These are phyloP conservation scores for Evansstolkia leycettana DNA, from an alignment of 495 filamentous ascomycete genomes.

Conservation along the genomic window DNA sequence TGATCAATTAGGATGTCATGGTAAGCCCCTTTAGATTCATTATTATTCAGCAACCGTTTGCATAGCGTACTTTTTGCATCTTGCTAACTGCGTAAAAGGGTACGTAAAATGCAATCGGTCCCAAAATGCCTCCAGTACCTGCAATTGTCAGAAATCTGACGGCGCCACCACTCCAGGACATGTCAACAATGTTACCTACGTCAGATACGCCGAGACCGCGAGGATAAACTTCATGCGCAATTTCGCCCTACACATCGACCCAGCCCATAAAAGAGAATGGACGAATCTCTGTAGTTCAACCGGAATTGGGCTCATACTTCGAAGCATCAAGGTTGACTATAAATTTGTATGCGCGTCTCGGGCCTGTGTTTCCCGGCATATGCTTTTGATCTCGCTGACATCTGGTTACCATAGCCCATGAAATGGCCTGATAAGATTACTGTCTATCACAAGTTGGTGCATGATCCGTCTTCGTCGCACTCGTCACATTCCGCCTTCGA, in stretches of 20 bases:
- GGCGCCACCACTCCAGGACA: slow-evolving; percentile 42
- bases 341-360: slow-evolving; percentile 60
- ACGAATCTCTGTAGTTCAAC: slow-evolving; percentile 51
- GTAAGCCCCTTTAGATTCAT: slow-evolving; percentile 12
- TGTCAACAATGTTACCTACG: slow-evolving; percentile 81
- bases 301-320: slow-evolving; percentile 64
- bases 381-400: no score
- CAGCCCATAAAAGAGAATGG: slow-evolving; percentile 54
- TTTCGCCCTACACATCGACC: slow-evolving; percentile 58
- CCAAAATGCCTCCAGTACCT: not conserved
- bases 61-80: not conserved
- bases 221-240: slow-evolving; percentile 75
- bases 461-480: slow-evolving; percentile 27
- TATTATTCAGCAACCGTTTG: not conserved
- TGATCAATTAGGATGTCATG: slow-evolving; percentile 39
- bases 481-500: slow-evolving; percentile 39
- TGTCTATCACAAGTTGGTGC: slow-evolving; percentile 71
- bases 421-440: slow-evolving; percentile 77
- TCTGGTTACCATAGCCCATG: slow-evolving; percentile 66
- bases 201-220: slow-evolving; percentile 74
- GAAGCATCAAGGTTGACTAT: slow-evolving; percentile 72
- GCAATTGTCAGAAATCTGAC: not conserved
- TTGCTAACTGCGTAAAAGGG: not conserved
- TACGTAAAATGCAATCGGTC: no score
- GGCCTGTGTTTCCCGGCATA: slow-evolving; percentile 1